These are phyloP conservation scores for Trypanosoma cruzi DNA, from an alignment of 208 protist genomes.

Conservation along the genomic window DNA sequence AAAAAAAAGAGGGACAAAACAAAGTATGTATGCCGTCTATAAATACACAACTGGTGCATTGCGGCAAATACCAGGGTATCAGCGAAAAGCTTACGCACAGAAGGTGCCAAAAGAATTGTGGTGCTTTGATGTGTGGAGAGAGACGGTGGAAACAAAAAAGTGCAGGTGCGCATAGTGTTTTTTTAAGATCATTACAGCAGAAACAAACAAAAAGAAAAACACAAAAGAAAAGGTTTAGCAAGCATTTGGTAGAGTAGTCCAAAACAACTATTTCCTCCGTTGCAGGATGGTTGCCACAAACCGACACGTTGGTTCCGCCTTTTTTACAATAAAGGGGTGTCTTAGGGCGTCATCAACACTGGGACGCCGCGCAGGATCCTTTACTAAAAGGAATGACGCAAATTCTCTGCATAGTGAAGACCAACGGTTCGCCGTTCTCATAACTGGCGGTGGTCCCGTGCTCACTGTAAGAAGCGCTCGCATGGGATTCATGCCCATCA, in stretches of 20 bases:
- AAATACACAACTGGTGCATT: too few species aligned
- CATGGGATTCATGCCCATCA: conserved; percentile 33
- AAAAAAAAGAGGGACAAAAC: neutral
- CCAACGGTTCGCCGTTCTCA: conserved; percentile 7
- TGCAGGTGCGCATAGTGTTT: too few species aligned
- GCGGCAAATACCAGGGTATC: too few species aligned
- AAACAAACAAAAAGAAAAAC: conserved; percentile 9
- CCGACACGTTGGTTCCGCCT: conserved; percentile 4
- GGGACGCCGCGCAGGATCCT: conserved; percentile 23
- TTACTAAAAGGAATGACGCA: conserved; percentile 24
- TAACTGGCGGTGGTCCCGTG: conserved; percentile 12
- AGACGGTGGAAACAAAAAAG: too few species aligned
- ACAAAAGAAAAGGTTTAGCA: neutral
- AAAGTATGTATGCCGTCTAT: too few species aligned
- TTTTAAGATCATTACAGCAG: too few species aligned
- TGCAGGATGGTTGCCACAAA: conserved; percentile 12
- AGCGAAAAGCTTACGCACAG: too few species aligned
- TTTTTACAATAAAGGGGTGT: conserved; percentile 24
- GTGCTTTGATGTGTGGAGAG: too few species aligned
- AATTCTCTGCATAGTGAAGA: conserved; percentile 19
- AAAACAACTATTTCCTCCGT: neutral
- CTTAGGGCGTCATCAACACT: conserved; percentile 13
- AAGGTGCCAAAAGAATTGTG: too few species aligned
- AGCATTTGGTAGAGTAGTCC: neutral
- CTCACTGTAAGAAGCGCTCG: conserved; percentile 26